Base-by-base conservation (phyloP, 2,329 filamentous ascomycete genomes). In the Botrytis galanthina region DNA sequence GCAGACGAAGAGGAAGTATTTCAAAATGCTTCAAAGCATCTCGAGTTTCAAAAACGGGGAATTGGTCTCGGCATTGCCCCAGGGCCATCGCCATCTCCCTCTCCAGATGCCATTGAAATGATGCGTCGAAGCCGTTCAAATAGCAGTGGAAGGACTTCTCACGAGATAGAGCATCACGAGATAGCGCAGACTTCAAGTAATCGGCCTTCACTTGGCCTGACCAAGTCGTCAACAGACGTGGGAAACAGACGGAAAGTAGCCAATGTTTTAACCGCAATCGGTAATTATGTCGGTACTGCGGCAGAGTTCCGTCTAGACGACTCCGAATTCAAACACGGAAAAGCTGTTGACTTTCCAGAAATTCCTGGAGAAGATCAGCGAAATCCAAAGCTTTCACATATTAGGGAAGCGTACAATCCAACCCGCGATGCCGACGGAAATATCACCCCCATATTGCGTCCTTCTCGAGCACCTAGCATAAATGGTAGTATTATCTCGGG, bases 301-400 rank as follows among this genome's bases (percentile, higher is more conserved):
- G 82, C 84, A 0, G 82, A 84, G 2, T 82, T 86, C n/a, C 83
- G 82, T 12, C 85, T 85, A 72, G 85, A 89, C 71, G 83, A 86
- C 44, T 84, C 83, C 0, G 83, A 83, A 1, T 89, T 88, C 76
- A 83, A 83, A 66, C 80, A 80, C 6, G 84, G 85, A 29, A 81
- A 81, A 61, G 85, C 86, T 5, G 78, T 80, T n/a, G 82, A 83
- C n/a, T 91, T 85, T 66, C 89, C 89, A 0, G 84, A 86, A 71
- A 82, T 88, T 0, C 89, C 89, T 0, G 89, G 87, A 3, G 88
- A 90, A 75, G 77, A 75, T 1, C 74, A 80, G 3, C 83, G 86
- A 44, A 88, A 88, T 64, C 78, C 76, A 0, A 76, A 79, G 0
- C 77, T 88, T 1, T 70, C 74, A 29, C 76, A 81, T 5, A 84